Conservation (phyloP, 805 yeast species). For the Starmerella vitae region DNA sequence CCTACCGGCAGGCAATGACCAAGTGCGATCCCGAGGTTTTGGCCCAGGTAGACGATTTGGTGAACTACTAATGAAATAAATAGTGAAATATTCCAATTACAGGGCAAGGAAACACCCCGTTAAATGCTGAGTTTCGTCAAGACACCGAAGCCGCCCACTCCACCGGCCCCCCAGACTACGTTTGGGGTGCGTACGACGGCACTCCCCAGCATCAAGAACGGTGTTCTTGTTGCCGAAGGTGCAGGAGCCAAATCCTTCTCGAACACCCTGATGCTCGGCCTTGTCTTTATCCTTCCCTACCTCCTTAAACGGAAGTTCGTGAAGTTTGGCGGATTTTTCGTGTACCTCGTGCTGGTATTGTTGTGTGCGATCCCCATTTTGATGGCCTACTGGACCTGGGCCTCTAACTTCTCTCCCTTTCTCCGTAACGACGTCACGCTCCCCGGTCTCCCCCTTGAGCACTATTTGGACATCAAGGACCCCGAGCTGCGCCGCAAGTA, state of each 20-base stretch:
- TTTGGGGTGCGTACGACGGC: constrained; percentile 33
- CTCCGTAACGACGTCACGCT: constrained; percentile 60
- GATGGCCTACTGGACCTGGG: constrained; percentile 69
- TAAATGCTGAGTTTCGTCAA: constrained; percentile 27
- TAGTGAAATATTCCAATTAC: no score
- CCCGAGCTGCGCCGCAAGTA: constrained; percentile 54
- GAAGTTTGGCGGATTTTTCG: constrained; percentile 39
- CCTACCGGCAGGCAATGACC: constrained; percentile 5
- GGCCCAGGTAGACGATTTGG: no score
- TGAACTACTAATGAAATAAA: no score
- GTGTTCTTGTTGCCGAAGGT: constrained; percentile 84
- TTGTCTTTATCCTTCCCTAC: constrained; percentile 46
- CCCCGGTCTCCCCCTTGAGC: constrained; percentile 66
- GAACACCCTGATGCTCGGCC: constrained; percentile 40
- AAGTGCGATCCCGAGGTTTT: constrained; percentile 1
- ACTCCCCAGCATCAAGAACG: constrained; percentile 68
- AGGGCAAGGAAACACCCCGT: no score
- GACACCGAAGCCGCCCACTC: constrained; percentile 43
- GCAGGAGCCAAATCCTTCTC: constrained; percentile 68
- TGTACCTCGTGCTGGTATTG: constrained; percentile 47
- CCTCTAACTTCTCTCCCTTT: constrained; percentile 68
- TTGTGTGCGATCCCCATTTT: constrained; percentile 54
- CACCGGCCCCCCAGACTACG: constrained; percentile 31
- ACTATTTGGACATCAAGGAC: constrained; percentile 72
- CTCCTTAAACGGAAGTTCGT: constrained; percentile 53